These are phyloP conservation scores for Zostera marina DNA, from an alignment of 116 monocot genomes.

Conservation along the genomic window DNA sequence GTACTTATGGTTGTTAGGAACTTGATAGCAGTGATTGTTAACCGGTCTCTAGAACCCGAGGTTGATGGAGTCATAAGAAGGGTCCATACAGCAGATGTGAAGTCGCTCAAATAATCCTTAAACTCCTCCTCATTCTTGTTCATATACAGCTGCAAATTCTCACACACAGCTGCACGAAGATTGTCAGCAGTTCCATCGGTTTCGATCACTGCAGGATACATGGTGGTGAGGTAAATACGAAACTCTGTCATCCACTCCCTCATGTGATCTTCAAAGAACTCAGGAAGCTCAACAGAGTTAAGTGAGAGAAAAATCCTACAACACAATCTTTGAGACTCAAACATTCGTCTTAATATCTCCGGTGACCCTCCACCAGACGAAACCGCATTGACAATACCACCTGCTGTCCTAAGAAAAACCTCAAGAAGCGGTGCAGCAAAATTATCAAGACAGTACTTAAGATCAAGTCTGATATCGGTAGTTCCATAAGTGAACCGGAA, in stretches of 20 bases:
- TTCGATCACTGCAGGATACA: constrained; percentile 34
- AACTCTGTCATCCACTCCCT: constrained; percentile 91
- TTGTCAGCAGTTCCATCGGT: constrained; percentile 43
- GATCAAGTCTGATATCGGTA: constrained; percentile 44
- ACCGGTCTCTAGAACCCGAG: constrained; percentile 45
- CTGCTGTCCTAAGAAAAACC: constrained; percentile 46
- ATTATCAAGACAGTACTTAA: constrained; percentile 84
- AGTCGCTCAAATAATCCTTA: constrained; percentile 50
- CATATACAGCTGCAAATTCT: constrained; percentile 90
- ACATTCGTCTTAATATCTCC: constrained; percentile 24
- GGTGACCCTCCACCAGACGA: constrained; percentile 4
- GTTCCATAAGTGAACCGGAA: constrained; percentile 70
- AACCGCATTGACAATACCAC: constrained; percentile 14
- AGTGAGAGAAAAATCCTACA: constrained; percentile 88
- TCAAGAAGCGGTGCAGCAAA: constrained; percentile 81
- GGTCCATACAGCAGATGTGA: constrained; percentile 60
- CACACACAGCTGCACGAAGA: constrained; percentile 76
- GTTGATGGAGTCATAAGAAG: constrained; percentile 28
- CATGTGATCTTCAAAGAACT: constrained; percentile 99
- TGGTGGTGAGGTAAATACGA: constrained; percentile 32
- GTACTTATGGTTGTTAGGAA: constrained; percentile 85
- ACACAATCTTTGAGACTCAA: constrained; percentile 78
- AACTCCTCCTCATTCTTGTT: constrained; percentile 98
- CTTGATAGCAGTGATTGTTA: constrained; percentile 58
- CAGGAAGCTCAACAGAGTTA: constrained; percentile 82